Evolutionary conservation across 1,284 basidiomycete species (phyloP).

Genomic region (Apiotrichum mycotoxinovorans): DNA sequence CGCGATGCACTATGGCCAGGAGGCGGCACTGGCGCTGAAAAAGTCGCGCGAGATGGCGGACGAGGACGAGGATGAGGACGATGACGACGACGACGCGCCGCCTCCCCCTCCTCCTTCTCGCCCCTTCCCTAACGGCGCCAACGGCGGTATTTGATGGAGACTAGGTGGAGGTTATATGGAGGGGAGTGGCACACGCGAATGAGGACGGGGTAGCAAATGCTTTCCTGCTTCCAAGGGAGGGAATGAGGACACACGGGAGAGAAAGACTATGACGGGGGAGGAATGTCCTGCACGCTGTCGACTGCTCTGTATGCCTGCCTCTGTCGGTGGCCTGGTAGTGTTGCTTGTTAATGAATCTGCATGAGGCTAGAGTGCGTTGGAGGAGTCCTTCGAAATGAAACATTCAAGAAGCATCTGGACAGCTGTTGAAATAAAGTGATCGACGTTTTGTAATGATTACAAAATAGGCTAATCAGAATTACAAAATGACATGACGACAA

Average conservation of each 20-base stretch:
- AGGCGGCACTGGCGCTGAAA: conserved; percentile 83
- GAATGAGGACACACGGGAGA: too few relatives aligned
- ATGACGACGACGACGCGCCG: conserved; percentile 11
- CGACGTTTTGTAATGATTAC: background rate
- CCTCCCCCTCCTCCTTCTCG: too few relatives aligned
- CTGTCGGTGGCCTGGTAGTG: background rate
- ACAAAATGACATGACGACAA: background rate
- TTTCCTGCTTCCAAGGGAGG: too few relatives aligned
- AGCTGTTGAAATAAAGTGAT: too few relatives aligned
- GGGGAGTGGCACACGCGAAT: too few relatives aligned
- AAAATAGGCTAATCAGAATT: too few relatives aligned
- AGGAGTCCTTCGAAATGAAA: background rate
- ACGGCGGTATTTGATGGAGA: background rate
- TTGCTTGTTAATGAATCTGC: background rate
- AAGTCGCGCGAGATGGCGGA: conserved; percentile 40
- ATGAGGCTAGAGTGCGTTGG: background rate
- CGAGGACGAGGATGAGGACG: conserved; percentile 33
- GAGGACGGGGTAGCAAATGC: too few relatives aligned
- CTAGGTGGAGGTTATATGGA: too few relatives aligned
- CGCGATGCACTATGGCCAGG: conserved; percentile 82
- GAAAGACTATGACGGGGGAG: too few relatives aligned
- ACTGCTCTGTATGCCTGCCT: background rate
- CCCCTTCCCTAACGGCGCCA: background rate
- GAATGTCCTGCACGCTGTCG: too few relatives aligned
- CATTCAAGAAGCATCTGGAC: too few relatives aligned